Evolutionary conservation across 2,329 filamentous ascomycete species (phyloP), one percentile per base, ranked within the genome.

Genomic region (Dothidotthia symphoricarpi): DNA sequence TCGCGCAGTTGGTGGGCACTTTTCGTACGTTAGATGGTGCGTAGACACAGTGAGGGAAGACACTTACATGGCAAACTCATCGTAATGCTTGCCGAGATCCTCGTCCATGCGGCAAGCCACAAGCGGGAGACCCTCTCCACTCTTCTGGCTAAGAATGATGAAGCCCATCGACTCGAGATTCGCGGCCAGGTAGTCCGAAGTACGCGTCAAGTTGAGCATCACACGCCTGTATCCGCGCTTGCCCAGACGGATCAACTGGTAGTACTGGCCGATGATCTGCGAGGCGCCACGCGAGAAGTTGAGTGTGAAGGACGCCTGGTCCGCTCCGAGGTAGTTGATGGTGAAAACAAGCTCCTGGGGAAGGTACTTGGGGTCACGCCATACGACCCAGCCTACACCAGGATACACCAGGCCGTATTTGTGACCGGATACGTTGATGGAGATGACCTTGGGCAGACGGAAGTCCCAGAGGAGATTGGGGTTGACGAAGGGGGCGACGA

Each of bases 231-330:
- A 97, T 33, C 91, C 91, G 48, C 84, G 83, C 77, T 94, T 95
- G 45, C 91, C 91, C 3, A 97, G 82, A 19, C 91, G 87, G 65
- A 96, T 95, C 62, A 97, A 78, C 71, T 96, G 90, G 74, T 97
- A 96, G 74, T 96, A 97, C 70, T 97, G 91, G 17, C 88, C 91
- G 46, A 97, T 95, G 60, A 96, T 87, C 64, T 96, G 90, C 5
- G 85, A 88, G 10, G 91, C 91, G 40, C 90, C 90, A 68, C 95
- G 95, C 63, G 87, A 94, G 75, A 97, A 97, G 76, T 97, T 97
- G 43, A 97, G 81, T 0, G 91, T 96, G 72, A 96, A 96, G 3
- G 88, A 95, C 2, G 89, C 85, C 67, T 97, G 91, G 63, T 96
- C 88, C 9, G 91, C 90, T 33, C 91, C 91, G 5, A 96, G 84